Conservation (phyloP, 108 stramenopile genomes). For the Cyclotella atomus region DNA sequence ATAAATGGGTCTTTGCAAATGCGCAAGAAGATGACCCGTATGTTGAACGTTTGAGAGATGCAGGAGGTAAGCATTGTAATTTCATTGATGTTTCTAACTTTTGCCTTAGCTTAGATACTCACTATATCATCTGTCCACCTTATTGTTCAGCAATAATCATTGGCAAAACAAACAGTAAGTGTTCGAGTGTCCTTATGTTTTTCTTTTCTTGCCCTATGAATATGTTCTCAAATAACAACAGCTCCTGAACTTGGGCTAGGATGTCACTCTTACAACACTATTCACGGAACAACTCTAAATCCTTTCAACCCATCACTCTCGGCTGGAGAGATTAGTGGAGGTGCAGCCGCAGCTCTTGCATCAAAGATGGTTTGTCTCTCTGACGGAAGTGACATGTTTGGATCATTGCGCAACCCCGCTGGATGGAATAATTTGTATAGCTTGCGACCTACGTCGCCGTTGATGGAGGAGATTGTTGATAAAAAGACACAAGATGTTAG, state of each 20-base stretch:
- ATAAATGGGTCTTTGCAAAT: slow-evolving; percentile 9
- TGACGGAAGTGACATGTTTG: slow-evolving; percentile 72
- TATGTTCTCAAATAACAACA: too few species aligned
- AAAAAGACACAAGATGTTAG: background rate
- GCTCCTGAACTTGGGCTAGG: slow-evolving; percentile 30
- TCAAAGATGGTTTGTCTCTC: slow-evolving; percentile 51
- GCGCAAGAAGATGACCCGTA: slow-evolving; percentile 37
- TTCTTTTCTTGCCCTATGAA: too few species aligned
- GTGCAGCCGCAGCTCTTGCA: slow-evolving; percentile 60
- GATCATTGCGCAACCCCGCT: slow-evolving; percentile 62
- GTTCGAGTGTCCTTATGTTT: too few species aligned
- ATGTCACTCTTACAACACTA: slow-evolving; percentile 56
- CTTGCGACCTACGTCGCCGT: slow-evolving; percentile 59
- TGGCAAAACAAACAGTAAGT: slow-evolving; percentile 35
- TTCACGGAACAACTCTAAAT: slow-evolving; percentile 57
- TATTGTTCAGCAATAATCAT: slow-evolving; percentile 21
- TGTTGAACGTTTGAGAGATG: slow-evolving; percentile 33
- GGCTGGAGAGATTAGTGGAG: slow-evolving; percentile 66
- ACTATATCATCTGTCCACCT: background rate
- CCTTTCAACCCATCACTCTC: slow-evolving; percentile 41
- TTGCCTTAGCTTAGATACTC: too few species aligned
- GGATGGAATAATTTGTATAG: slow-evolving; percentile 70
- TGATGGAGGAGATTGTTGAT: slow-evolving; percentile 34
- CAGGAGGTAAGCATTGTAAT: slow-evolving; percentile 10
- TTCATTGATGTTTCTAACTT: too few species aligned